Conservation (phyloP, 2,329 filamentous ascomycete species). For the Myriosclerotinia duriaeana region DNA sequence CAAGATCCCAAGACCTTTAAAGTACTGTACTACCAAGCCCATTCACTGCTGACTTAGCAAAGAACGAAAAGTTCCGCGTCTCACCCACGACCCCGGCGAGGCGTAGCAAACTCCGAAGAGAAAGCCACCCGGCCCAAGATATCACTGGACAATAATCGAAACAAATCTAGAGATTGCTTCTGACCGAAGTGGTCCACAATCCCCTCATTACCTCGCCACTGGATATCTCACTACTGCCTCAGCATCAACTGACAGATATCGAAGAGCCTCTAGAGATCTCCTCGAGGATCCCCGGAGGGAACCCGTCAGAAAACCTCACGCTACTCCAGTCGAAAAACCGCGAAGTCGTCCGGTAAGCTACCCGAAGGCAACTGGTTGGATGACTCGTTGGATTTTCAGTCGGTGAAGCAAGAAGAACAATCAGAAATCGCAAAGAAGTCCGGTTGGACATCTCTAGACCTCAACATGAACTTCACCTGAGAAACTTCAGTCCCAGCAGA, state of each 20-base stretch:
- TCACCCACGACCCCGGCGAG: slow-evolving; percentile 14
- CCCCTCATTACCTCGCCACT: slow-evolving; percentile 10
- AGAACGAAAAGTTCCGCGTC: slow-evolving; percentile 3
- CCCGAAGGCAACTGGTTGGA: neutral
- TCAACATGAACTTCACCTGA: slow-evolving; percentile 12
- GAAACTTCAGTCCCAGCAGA: slow-evolving; percentile 18
- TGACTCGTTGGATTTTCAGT: slow-evolving; percentile 11
- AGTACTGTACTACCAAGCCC: slow-evolving; percentile 2
- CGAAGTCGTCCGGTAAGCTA: slow-evolving; percentile 1
- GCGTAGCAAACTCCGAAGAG: slow-evolving; percentile 6
- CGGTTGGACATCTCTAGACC: neutral
- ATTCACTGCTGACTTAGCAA: slow-evolving; percentile 12
- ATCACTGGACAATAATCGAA: slow-evolving; percentile 13
- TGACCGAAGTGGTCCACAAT: slow-evolving; percentile 9
- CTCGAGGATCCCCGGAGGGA: slow-evolving; percentile 3
- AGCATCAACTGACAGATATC: slow-evolving; percentile 19
- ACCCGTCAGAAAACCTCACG: neutral
- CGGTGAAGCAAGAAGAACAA: slow-evolving; percentile 14
- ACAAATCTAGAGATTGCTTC: slow-evolving; percentile 13
- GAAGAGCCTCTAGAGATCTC: slow-evolving; percentile 5
- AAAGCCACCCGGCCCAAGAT: slow-evolving; percentile 15
- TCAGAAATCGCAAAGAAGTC: slow-evolving; percentile 10
- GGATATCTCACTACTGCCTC: slow-evolving; percentile 16
- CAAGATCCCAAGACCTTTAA: neutral
- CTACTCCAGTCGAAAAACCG: slow-evolving; percentile 11